phyloP scores from a whole-genome alignment of 495 filamentous ascomycete genomes.

The Penicillium flavigenum region DNA sequence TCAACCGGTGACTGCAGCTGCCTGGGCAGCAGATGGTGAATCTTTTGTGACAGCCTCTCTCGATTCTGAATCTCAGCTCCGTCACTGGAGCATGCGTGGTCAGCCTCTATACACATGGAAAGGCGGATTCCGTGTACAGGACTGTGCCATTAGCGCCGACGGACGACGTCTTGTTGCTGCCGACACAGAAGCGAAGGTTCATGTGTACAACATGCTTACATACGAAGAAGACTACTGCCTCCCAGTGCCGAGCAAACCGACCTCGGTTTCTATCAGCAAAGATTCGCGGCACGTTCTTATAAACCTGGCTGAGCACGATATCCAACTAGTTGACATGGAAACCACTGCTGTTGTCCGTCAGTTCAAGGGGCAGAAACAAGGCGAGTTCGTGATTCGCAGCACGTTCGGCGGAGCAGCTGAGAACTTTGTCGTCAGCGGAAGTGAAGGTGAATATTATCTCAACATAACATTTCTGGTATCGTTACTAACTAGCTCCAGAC shows the following conservation, averaged over 20 bases:
- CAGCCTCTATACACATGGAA: conserved; percentile 63
- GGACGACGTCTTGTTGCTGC: conserved; percentile 76
- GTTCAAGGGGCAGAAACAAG: conserved; percentile 72
- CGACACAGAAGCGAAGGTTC: conserved; percentile 64
- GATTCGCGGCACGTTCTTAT: conserved; percentile 81
- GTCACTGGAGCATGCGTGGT: conserved; percentile 59
- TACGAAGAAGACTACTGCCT: conserved; percentile 73
- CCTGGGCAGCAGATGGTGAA: conserved; percentile 78
- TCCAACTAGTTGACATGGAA: conserved; percentile 73
- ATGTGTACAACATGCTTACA: conserved; percentile 78
- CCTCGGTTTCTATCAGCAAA: conserved; percentile 74
- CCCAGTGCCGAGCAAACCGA: conserved; percentile 62
- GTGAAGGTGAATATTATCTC: conserved; percentile 64
- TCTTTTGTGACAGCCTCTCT: conserved; percentile 80
- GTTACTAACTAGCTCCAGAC: conserved; percentile 51
- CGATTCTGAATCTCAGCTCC: conserved; percentile 63
- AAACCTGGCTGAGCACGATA: conserved; percentile 71
- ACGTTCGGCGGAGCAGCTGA: conserved; percentile 86
- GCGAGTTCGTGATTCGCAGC: conserved; percentile 73
- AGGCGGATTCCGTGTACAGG: conserved; percentile 74
- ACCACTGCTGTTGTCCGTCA: conserved; percentile 67
- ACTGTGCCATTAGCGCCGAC: conserved; percentile 77
- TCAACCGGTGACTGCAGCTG: conserved; percentile 80
- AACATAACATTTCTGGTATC: not conserved
- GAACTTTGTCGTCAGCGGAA: conserved; percentile 86